Conservation (phyloP, 331 rosid species). For the Pyrus hybrid region DNA sequence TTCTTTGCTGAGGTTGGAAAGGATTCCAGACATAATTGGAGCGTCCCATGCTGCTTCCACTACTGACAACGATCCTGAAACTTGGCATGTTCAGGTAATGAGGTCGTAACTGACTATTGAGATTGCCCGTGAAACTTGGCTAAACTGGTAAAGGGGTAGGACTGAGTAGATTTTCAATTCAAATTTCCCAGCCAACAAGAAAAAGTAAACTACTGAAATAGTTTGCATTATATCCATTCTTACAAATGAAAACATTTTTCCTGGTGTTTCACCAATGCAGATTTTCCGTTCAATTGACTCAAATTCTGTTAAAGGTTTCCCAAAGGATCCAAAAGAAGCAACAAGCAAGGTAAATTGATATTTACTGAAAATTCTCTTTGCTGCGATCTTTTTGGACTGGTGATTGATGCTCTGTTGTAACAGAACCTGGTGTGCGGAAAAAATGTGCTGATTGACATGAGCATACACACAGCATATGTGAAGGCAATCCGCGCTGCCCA, state of each 20-base stretch:
- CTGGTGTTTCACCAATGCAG: slow-evolving; percentile 37
- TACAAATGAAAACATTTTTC: background rate
- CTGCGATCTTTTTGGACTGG: slow-evolving; percentile 4
- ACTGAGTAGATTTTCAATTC: background rate
- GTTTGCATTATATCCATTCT: background rate
- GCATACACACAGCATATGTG: slow-evolving; percentile 93
- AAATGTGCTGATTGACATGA: slow-evolving; percentile 96
- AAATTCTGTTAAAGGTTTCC: slow-evolving; percentile 75
- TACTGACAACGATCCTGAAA: slow-evolving; percentile 59
- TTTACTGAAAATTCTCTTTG: slow-evolving; percentile 15
- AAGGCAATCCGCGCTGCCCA: slow-evolving; percentile 97
- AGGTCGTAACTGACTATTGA: background rate
- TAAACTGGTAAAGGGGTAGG: background rate
- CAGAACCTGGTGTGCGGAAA: slow-evolving; percentile 94
- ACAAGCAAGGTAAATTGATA: slow-evolving; percentile 46
- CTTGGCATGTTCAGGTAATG: slow-evolving; percentile 95
- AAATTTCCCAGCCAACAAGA: background rate
- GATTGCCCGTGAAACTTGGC: background rate
- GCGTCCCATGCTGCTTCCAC: slow-evolving; percentile 27
- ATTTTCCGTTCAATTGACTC: slow-evolving; percentile 95
- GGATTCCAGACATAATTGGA: slow-evolving; percentile 61
- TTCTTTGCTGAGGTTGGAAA: slow-evolving; percentile 68
- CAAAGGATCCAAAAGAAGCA: slow-evolving; percentile 78
- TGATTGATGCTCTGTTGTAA: slow-evolving; percentile 12
- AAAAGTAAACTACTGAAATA: background rate